A percentile compares a stretch with the other conserved stretches of the same genome.
Evolutionary conservation across 768 basidiomycete species (phyloP).

Genomic region (Trametes maxima): DNA sequence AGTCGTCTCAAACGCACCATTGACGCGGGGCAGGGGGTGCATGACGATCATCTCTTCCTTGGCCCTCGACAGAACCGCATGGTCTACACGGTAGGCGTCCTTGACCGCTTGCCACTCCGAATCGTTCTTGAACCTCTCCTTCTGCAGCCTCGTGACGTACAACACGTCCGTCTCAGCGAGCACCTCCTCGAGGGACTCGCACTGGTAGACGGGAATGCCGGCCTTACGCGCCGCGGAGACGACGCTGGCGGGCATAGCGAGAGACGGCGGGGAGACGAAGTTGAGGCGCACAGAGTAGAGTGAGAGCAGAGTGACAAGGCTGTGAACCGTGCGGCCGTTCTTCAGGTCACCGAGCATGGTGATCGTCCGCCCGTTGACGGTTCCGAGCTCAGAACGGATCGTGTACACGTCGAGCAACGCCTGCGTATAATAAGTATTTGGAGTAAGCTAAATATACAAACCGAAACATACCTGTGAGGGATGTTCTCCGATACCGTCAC

Average conservation of each 20-base stretch:
- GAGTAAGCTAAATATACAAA: rapidly evolving
- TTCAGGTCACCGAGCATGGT: constrained; percentile 94
- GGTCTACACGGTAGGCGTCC: constrained; percentile 91
- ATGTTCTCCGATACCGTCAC: constrained; percentile 97
- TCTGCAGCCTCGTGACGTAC: constrained; percentile 95
- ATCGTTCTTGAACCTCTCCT: constrained; percentile 84
- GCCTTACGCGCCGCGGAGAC: constrained; percentile 83
- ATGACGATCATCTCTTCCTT: constrained; percentile 99
- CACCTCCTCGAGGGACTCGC: constrained; percentile 90
- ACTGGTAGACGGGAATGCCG: constrained; percentile 75
- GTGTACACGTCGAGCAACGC: constrained; percentile 89
- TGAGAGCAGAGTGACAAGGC: constrained; percentile 87
- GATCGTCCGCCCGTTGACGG: constrained; percentile 94
- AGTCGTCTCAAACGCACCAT: constrained; percentile 50
- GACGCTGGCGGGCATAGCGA: constrained; percentile 89
- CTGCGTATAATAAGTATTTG: constrained; percentile 36
- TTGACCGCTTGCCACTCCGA: constrained; percentile 89
- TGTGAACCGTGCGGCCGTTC: constrained; percentile 97
- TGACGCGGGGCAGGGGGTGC: constrained; percentile 96
- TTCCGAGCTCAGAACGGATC: constrained; percentile 96
- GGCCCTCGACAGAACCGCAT: constrained; percentile 88
- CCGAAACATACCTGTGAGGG: constrained; percentile 75
- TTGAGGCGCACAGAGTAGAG: constrained; percentile 93
- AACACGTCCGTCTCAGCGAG: constrained; percentile 92
- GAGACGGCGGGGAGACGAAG: constrained; percentile 86